Evolutionary conservation across 257 asterid genomes (phyloP).

Genomic region (Solanum chilense): DNA sequence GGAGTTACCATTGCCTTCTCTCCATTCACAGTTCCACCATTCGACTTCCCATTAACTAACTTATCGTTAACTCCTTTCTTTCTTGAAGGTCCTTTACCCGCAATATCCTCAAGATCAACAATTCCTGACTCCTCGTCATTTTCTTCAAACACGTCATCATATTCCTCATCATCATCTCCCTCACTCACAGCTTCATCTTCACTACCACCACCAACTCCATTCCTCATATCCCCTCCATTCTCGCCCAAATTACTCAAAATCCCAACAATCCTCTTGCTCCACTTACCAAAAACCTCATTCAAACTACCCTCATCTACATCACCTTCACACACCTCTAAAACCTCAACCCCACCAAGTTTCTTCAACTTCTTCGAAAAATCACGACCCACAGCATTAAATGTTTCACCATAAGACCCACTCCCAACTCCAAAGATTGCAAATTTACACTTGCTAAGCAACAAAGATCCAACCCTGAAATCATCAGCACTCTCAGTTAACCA

Average conservation of each 20-base stretch:
- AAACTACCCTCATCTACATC: slow-evolving; percentile 65
- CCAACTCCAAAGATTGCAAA: slow-evolving; percentile 91
- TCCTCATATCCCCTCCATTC: slow-evolving; percentile 6
- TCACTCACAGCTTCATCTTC: slow-evolving; percentile 52
- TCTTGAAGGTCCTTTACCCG: slow-evolving; percentile 79
- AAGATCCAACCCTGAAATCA: slow-evolving; percentile 88
- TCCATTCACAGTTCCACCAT: slow-evolving; percentile 45
- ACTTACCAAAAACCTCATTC: slow-evolving; percentile 63
- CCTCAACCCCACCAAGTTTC: slow-evolving; percentile 69
- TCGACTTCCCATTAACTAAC: slow-evolving; percentile 42
- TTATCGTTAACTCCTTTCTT: slow-evolving; percentile 30
- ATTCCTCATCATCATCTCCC: slow-evolving; percentile 17
- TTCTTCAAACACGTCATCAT: slow-evolving; percentile 8
- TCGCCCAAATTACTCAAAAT: slow-evolving; percentile 36
- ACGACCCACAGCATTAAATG: slow-evolving; percentile 59
- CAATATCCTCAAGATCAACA: slow-evolving; percentile 95
- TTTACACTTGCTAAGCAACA: slow-evolving; percentile 45
- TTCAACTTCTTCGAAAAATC: slow-evolving; percentile 38
- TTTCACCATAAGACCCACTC: slow-evolving; percentile 59
- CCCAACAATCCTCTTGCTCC: slow-evolving; percentile 54
- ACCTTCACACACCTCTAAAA: slow-evolving; percentile 58
- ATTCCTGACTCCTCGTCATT: slow-evolving; percentile 30
- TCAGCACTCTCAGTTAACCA: slow-evolving; percentile 89
- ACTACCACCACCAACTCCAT: slow-evolving; percentile 26
- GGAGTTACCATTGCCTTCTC: slow-evolving; percentile 96